Conservation (phyloP, 176 grass and related monocot genomes). For the Dendrocalamus sinicus region DNA sequence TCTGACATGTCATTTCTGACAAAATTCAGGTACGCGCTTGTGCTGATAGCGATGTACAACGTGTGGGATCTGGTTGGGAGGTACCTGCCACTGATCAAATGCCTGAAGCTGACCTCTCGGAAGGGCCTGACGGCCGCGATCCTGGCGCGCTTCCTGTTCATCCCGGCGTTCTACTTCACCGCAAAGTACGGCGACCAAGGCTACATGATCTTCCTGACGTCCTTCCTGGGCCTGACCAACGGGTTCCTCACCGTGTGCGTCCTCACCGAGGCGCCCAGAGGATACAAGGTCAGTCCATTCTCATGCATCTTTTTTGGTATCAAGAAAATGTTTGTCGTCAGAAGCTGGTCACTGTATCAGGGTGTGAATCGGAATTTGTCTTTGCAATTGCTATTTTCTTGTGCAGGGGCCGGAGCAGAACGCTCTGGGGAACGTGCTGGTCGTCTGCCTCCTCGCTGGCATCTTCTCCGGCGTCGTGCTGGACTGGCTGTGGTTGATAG, state of each 20-base stretch:
- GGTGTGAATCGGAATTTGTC: not conserved
- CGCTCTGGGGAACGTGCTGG: slow-evolving; percentile 73
- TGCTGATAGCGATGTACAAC: slow-evolving; percentile 73
- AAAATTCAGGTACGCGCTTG: slow-evolving; percentile 66
- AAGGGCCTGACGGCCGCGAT: slow-evolving; percentile 42
- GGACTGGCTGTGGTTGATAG: slow-evolving; percentile 86
- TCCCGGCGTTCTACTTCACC: slow-evolving; percentile 87
- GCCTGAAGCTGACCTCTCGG: slow-evolving; percentile 57
- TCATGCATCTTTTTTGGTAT: not conserved
- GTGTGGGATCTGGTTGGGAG: slow-evolving; percentile 69
- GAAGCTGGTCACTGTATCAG: not conserved
- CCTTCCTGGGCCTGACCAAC: slow-evolving; percentile 69
- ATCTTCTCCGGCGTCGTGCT: slow-evolving; percentile 75
- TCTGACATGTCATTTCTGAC: slow-evolving; percentile 31
- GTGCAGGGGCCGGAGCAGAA: slow-evolving; percentile 79
- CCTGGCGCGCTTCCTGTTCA: slow-evolving; percentile 63
- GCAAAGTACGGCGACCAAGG: slow-evolving; percentile 78
- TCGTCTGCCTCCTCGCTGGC: slow-evolving; percentile 67
- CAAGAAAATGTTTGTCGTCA: not conserved
- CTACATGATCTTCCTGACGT: slow-evolving; percentile 80
- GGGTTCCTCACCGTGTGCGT: slow-evolving; percentile 79
- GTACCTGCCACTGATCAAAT: slow-evolving; percentile 65
- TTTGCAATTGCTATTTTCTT: not conserved
- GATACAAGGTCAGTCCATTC: slow-evolving; percentile 58
- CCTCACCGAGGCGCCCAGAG: slow-evolving; percentile 69